These are phyloP conservation scores for Moniliophthora roreri DNA, from an alignment of 1,284 basidiomycete species.

Conservation along the genomic window DNA sequence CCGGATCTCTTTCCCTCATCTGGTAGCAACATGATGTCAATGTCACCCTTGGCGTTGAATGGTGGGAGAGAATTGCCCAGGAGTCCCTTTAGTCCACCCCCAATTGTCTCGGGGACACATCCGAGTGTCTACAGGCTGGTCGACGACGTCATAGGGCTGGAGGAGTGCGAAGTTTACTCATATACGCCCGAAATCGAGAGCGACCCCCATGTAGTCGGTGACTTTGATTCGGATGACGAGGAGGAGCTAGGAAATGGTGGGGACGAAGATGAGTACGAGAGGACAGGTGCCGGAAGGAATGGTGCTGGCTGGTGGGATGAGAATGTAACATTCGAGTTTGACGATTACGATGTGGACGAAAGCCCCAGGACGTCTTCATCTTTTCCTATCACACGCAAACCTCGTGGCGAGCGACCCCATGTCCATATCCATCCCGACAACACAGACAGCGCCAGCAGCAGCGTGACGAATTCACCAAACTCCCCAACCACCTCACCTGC, in stretches of 20 bases:
- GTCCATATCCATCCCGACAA: not conserved
- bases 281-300: not conserved
- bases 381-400: not conserved
- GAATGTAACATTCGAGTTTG: conserved; percentile 71
- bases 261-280: conserved; percentile 30
- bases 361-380: conserved; percentile 20
- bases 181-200: conserved; percentile 94
- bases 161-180: conserved; percentile 94
- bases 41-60: conserved; percentile 64
- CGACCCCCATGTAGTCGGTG: conserved; percentile 87
- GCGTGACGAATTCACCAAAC: conserved; percentile 7
- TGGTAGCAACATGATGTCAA: conserved; percentile 29
- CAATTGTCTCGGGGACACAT: conserved; percentile 67
- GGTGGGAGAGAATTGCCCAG: conserved; percentile 37
- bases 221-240: conserved; percentile 1
- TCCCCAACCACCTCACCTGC: not conserved
- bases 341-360: conserved; percentile 77
- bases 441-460: conserved; percentile 1
- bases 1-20: conserved; percentile 68
- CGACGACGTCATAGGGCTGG: conserved; percentile 87
- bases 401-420: not conserved
- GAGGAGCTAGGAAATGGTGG: not conserved
- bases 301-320: conserved; percentile 34
- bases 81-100: conserved; percentile 67
- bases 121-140: conserved; percentile 86